Conservation (phyloP, 352 stramenopile species). For the Albugo laibachii region DNA sequence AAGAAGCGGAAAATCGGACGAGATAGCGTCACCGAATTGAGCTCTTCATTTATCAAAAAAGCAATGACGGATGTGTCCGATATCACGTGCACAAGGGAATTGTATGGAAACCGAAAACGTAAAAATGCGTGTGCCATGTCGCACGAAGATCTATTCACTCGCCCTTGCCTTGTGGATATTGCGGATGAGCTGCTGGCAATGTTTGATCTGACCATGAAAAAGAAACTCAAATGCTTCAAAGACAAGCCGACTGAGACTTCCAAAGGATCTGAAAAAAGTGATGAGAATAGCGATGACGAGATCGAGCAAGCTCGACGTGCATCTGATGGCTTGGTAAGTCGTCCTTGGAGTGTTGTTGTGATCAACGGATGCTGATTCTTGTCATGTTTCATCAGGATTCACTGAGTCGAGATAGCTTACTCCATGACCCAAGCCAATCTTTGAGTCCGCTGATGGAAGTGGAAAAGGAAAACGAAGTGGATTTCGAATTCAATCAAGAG, state of each 20-base stretch:
- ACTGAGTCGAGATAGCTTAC: no score
- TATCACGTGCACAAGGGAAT: slow-evolving; percentile 33
- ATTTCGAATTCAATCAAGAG: background rate
- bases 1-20: slow-evolving; percentile 72
- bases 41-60: slow-evolving; percentile 51
- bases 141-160: slow-evolving; percentile 25
- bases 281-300: slow-evolving; percentile 15
- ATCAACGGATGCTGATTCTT: no score
- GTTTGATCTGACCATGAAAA: slow-evolving; percentile 75
- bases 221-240: slow-evolving; percentile 9
- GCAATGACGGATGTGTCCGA: slow-evolving; percentile 58
- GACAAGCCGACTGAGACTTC: slow-evolving; percentile 1
- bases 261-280: background rate
- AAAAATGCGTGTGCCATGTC: no score
- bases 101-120: slow-evolving; percentile 3
- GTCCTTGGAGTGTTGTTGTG: no score
- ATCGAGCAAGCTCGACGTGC: slow-evolving; percentile 44
- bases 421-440: no score
- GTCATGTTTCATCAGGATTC: no score
- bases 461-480: background rate
- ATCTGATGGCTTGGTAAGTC: no score
- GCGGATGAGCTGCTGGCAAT: slow-evolving; percentile 40
- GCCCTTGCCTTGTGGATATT: slow-evolving; percentile 34
- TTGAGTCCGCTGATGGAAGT: slow-evolving; percentile 23
- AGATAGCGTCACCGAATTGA: slow-evolving; percentile 63